Evolutionary conservation across 306 rosid genomes (phyloP), one percentile per base, ranked within the genome.

Genomic region (Canavalia gladiata): DNA sequence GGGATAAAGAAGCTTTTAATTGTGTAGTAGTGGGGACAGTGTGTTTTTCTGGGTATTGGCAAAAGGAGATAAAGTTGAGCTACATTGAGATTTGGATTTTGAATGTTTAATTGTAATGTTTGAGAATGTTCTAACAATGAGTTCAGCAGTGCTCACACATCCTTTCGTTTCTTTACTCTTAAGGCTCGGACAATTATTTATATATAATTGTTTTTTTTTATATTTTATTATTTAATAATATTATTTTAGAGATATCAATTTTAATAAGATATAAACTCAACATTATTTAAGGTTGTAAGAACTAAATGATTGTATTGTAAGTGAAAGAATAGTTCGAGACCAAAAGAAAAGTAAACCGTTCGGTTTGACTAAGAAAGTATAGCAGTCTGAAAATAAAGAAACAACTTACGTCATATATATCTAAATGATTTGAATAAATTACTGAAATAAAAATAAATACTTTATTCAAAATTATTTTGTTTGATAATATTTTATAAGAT

Each of bases 1-100:
- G 43, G 66, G 81, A 54, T 50, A 87, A 89, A 84, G 87, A 84
- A 71, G 87, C 89, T 91, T 91, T 93, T 88, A 58, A 78, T 84
- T 83, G 81, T 71, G 86, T 58, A 56, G 56, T 50, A 80, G 91
- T 87, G 88, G 91, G 87, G 72, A 88, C 90, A 89, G 39, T 31
- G 57, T 86, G 85, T 78, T 88, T 83, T 77, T 80, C 46, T 92
- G 33, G 90, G 78, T 57, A 76, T 88, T 88, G 81, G 84, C 60
- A 37, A 90, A 90, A 85, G 91, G 81, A 87, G 79, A 75, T 81
- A 85, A 89, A 89, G 91, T 76, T 56, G 82, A 69, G 60, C 43
- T 74, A 64, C 58, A 82, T 64, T 58, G 71, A 47, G 81, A 78
- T 64, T 58, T 77, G 74, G 79, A 83, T 73, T 89, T 89, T 86